Conservation (phyloP, 2,329 filamentous ascomycete genomes). For the Fusarium pseudoanthophilum region DNA sequence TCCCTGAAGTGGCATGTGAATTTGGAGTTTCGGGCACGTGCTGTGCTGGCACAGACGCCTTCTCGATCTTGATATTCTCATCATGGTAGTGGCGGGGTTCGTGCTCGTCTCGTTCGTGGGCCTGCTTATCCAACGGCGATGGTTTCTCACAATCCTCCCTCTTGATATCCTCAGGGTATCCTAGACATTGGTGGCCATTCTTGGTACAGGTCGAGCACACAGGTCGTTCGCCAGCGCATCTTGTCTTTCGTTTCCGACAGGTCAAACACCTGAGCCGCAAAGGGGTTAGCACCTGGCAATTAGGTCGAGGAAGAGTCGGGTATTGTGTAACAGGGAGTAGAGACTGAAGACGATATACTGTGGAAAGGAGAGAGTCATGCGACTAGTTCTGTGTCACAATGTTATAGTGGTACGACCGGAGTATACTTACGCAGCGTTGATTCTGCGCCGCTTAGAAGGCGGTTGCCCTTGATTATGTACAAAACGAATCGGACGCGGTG, state of each 20-base stretch:
- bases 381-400: neutral
- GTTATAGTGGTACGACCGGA: neutral
- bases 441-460: conserved; percentile 80
- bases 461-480: conserved; percentile 85
- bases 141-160: conserved; percentile 53
- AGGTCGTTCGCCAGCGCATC: conserved; percentile 79
- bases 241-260: conserved; percentile 79
- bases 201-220: conserved; percentile 77
- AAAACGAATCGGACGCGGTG: conserved; percentile 74
- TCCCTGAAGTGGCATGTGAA: conserved; percentile 8
- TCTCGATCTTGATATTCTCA: conserved; percentile 51
- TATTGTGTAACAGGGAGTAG: neutral
- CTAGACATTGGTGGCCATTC: conserved; percentile 75
- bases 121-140: conserved; percentile 7
- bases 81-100: conserved; percentile 48
- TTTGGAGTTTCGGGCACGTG: conserved; percentile 18
- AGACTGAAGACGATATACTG: neutral
- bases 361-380: neutral
- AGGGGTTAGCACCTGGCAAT: conserved; percentile 31
- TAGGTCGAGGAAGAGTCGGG: neutral
- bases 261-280: conserved; percentile 49
- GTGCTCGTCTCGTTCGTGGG: conserved; percentile 38
- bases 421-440: conserved; percentile 77
- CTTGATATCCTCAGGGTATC: conserved; percentile 68
- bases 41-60: conserved; percentile 22